Percentiles rank a stretch among this genome's conserved stretches.
Evolutionary conservation across 179 eudicot species (phyloP).

Genomic region (Drosera spatulata): DNA sequence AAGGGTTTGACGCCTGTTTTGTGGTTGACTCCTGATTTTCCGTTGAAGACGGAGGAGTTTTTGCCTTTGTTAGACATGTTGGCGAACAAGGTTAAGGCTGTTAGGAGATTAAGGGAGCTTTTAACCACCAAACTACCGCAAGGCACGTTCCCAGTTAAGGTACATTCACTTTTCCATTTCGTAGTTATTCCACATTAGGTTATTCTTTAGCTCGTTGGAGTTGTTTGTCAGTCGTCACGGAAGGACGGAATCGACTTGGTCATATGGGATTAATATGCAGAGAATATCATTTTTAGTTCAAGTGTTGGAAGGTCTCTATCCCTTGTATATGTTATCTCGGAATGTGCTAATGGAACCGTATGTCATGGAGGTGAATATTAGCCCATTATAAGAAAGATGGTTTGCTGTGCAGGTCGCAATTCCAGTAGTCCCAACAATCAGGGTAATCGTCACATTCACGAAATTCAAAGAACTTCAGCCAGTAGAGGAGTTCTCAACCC

Average conservation of each 20-base stretch:
- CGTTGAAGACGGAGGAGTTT: conserved; percentile 88
- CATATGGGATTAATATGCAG: too few relatives aligned
- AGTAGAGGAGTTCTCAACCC: conserved; percentile 73
- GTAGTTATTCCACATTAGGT: too few relatives aligned
- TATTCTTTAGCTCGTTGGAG: too few relatives aligned
- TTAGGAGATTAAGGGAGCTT: conserved; percentile 86
- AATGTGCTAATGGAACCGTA: background rate
- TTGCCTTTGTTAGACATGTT: conserved; percentile 86
- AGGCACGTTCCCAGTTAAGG: conserved; percentile 98
- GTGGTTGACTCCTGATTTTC: conserved; percentile 93
- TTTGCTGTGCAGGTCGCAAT: conserved; percentile 62
- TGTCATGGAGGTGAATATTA: background rate
- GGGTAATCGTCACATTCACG: conserved; percentile 86
- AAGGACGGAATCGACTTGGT: too few relatives aligned
- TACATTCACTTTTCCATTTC: conserved; percentile 4
- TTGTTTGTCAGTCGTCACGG: too few relatives aligned
- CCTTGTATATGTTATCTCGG: background rate
- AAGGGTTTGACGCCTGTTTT: conserved; percentile 71
- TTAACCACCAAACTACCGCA: conserved; percentile 90
- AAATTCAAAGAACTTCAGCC: conserved; percentile 88
- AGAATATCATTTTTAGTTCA: too few relatives aligned
- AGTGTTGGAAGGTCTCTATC: too few relatives aligned
- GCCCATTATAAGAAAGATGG: background rate
- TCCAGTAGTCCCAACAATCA: conserved; percentile 82
- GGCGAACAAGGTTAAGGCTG: conserved; percentile 92